Base-by-base conservation (phyloP, 2,329 filamentous ascomycete genomes). In the Cucurbitaria berberidis region DNA sequence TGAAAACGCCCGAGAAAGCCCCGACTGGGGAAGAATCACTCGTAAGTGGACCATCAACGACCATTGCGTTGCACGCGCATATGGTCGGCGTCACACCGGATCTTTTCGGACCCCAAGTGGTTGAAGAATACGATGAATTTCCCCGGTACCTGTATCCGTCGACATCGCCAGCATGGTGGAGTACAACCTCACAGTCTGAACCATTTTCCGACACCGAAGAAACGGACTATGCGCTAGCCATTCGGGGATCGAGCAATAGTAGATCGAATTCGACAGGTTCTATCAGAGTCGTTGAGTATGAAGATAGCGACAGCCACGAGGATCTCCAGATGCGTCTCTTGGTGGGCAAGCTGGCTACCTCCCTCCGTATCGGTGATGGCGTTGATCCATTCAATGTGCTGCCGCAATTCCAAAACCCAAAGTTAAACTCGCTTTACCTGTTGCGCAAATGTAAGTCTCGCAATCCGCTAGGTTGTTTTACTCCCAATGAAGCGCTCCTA, bases 301-400 rank as follows among this genome's bases (percentile, higher is more conserved):
- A 67, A 19, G 46, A 65, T 7, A 59, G 45, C n/a, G 57, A 64
- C 19, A 47, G 30, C 1, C 55, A 65, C 19, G 64, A 68, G 32
- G 53, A 62, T 21, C 41, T 43, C 19, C 45, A 62, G 11, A 51
- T 61, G 19, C 57, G 62, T 13, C 49, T 56, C 1, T 15, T 71
- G 11, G 16, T 59, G 16, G 45, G 18, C 15, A 58, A 54, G 24
- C 24, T 68, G 15, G 60, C 63, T 3, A 45, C 22, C 2, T 42
- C 48, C 10, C 43, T 32, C 7, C 32, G 42, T 16, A 49, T 72
- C 27, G 64, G 63, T 19, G 52, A 64, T 40, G 58, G 57, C 18
- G 29, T 60, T 7, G 67, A 69, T 40, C 62, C 65, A 3, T 69
- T 67, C 18, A n/a, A 5, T 9, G 59, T 64, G 5, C 26, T 70